phyloP scores from a whole-genome alignment of 2,329 filamentous ascomycete genomes.

The Cryphonectria radicalis region DNA sequence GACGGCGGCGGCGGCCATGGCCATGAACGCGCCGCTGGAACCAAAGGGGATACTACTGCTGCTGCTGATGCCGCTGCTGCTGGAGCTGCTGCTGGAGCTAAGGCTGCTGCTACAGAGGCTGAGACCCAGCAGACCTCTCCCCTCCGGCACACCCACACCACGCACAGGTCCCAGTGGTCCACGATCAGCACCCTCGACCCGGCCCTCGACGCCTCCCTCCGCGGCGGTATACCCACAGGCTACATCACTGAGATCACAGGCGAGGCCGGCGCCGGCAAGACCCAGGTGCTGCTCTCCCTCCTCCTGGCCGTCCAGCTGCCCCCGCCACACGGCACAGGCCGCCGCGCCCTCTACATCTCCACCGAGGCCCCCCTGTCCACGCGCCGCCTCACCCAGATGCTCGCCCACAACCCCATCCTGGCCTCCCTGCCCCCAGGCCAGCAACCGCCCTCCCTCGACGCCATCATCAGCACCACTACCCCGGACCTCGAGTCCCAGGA shows the following conservation, averaged over 20 bases:
- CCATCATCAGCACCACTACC: slow-evolving; percentile 79
- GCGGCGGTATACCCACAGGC: slow-evolving; percentile 79
- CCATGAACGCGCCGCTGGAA: slow-evolving; percentile 31
- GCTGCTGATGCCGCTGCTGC: not conserved
- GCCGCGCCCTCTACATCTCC: slow-evolving; percentile 87
- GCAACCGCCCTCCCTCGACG: slow-evolving; percentile 66
- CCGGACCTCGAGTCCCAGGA: slow-evolving; percentile 94
- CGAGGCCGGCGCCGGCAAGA: slow-evolving; percentile 94
- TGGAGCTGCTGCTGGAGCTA: not conserved
- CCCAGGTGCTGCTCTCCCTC: slow-evolving; percentile 85
- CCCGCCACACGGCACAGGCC: slow-evolving; percentile 69
- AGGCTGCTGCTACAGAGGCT: not conserved
- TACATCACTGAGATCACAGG: slow-evolving; percentile 89
- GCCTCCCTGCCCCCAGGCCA: slow-evolving; percentile 34
- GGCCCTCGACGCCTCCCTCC: slow-evolving; percentile 68
- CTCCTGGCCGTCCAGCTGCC: slow-evolving; percentile 85
- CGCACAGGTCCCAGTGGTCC: slow-evolving; percentile 49
- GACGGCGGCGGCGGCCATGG: not conserved
- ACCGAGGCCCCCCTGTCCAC: slow-evolving; percentile 89
- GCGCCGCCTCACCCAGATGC: slow-evolving; percentile 77
- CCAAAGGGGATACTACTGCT: slow-evolving; percentile 9
- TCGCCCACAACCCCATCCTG: slow-evolving; percentile 68
- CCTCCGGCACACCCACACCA: slow-evolving; percentile 36
- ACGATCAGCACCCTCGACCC: slow-evolving; percentile 81
- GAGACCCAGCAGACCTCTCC: slow-evolving; percentile 36